phyloP scores from a whole-genome alignment of 2,329 filamentous ascomycete species.

The Talaromyces sp. region DNA sequence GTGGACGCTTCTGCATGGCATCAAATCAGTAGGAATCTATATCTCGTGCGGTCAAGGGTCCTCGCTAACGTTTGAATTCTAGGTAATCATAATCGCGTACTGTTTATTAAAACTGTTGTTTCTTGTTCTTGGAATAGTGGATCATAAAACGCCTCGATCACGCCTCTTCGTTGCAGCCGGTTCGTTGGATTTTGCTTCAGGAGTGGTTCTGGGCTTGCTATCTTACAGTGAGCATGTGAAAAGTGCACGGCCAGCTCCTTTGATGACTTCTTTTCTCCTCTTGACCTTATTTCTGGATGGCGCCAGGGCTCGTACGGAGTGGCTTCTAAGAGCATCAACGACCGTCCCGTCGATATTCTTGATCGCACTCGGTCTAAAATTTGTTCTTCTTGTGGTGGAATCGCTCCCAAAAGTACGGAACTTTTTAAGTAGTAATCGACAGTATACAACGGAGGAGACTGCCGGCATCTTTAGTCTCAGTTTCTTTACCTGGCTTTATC shows the following conservation, averaged over 20 bases:
- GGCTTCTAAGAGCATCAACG: slow-evolving; percentile 8
- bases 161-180: background rate
- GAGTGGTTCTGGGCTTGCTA: background rate
- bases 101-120: background rate
- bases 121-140: slow-evolving; percentile 2
- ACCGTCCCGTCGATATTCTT: background rate
- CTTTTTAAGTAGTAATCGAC: background rate
- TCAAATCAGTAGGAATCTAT: slow-evolving; percentile 4
- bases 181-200: slow-evolving; percentile 12
- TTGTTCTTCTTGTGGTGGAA: slow-evolving; percentile 5
- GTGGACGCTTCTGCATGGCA: background rate
- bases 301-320: slow-evolving; percentile 1
- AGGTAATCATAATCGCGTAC: slow-evolving; percentile 6
- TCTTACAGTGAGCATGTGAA: slow-evolving; percentile 13
- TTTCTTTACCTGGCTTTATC: slow-evolving; percentile 10
- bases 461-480: slow-evolving; percentile 11
- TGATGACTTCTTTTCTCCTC: background rate
- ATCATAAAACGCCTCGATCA: slow-evolving; percentile 1
- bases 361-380: background rate
- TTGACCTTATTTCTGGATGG: background rate
- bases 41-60: background rate
- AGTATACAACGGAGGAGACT: slow-evolving; percentile 1
- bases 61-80: background rate
- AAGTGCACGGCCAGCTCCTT: slow-evolving; percentile 7
- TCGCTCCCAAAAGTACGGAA: slow-evolving; percentile 2